phyloP scores from a whole-genome alignment of 768 basidiomycete species.

The Suillus variegatus region DNA sequence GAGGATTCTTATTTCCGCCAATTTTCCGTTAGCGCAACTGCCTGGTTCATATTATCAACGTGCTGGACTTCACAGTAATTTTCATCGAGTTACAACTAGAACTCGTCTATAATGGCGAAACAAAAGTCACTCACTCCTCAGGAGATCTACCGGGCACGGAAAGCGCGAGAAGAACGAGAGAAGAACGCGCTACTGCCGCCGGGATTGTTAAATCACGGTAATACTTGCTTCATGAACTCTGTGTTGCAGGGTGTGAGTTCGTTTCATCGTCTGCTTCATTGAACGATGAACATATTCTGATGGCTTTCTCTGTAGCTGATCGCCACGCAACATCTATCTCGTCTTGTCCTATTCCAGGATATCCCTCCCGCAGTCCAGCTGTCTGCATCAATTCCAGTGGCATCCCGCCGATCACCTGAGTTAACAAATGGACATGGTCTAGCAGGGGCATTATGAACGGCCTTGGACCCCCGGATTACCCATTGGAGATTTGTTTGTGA shows the following conservation, averaged over 20 bases:
- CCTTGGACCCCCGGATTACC: constrained; percentile 63
- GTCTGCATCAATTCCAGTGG: constrained; percentile 40
- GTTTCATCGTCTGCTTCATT: constrained; percentile 15
- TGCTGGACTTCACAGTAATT: constrained; percentile 2
- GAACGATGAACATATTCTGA: constrained; percentile 3
- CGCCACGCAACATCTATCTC: constrained; percentile 61
- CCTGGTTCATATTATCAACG: neutral
- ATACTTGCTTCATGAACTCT: constrained; percentile 97
- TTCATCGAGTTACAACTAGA: constrained; percentile 1
- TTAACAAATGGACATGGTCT: constrained; percentile 62
- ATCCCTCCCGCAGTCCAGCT: constrained; percentile 44
- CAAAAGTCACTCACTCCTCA: constrained; percentile 59
- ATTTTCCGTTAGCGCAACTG: neutral
- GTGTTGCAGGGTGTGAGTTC: constrained; percentile 81
- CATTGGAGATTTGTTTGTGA: constrained; percentile 68
- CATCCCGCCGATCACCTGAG: constrained; percentile 59
- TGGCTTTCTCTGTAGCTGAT: constrained; percentile 49
- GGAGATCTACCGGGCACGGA: constrained; percentile 60
- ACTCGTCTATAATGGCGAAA: constrained; percentile 45
- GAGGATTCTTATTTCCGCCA: constrained; percentile 1
- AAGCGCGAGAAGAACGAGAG: constrained; percentile 64
- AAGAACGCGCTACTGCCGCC: constrained; percentile 63
- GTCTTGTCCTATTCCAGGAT: constrained; percentile 56
- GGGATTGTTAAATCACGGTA: constrained; percentile 78
- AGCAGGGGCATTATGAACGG: constrained; percentile 53